Evolutionary conservation across 306 rosid genomes (phyloP).

Genomic region (Rosa lucieae): DNA sequence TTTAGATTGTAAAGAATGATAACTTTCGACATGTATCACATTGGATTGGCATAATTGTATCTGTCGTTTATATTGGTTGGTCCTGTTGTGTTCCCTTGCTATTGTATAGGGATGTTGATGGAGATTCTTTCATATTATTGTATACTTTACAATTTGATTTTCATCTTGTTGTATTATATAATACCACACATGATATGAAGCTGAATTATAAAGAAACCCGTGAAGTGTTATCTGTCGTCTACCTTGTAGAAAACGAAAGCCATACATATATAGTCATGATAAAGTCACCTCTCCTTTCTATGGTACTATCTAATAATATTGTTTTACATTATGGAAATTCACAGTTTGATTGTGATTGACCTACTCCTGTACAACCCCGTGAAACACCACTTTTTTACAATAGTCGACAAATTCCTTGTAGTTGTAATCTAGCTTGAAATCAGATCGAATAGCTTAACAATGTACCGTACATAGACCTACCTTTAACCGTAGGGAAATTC

Average conservation of each 20-base stretch:
- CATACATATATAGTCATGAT: neutral
- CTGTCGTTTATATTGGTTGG: constrained; percentile 1
- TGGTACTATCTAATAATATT: neutral
- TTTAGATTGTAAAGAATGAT: neutral
- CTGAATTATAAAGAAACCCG: constrained; percentile 9
- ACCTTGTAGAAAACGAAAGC: neutral
- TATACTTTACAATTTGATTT: neutral
- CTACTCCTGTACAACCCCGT: neutral
- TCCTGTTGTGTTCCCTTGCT: neutral
- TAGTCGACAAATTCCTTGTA: too few relatives aligned
- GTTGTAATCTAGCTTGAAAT: too few relatives aligned
- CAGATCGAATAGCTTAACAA: neutral
- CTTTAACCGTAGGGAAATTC: neutral
- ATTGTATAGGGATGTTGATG: neutral
- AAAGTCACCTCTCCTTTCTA: constrained; percentile 6
- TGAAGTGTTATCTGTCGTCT: constrained; percentile 17
- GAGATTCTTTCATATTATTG: neutral
- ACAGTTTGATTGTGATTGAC: constrained; percentile 9
- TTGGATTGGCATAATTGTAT: constrained; percentile 2
- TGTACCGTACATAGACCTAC: too few relatives aligned
- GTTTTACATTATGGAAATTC: neutral
- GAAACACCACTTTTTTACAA: neutral
- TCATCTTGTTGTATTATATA: neutral
- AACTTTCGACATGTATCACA: neutral
- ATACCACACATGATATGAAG: neutral